Evolutionary conservation across 1,284 basidiomycete species (phyloP), one percentile per base, ranked within the genome.

Genomic region (Kwoniella shivajii): DNA sequence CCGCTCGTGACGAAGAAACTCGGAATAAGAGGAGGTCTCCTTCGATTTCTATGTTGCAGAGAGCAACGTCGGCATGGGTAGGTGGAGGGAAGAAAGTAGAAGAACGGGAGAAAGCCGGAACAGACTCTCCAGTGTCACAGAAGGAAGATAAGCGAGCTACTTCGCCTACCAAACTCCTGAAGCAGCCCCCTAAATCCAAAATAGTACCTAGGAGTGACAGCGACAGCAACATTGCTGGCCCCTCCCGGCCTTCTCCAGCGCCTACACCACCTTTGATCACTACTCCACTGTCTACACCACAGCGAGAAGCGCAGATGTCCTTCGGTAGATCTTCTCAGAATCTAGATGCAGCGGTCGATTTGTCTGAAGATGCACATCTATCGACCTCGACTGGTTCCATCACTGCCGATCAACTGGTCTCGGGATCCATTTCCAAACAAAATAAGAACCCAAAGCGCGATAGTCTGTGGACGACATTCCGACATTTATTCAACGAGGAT

Each of bases 41-140:
- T 5, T 93, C 91, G 55, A 88, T 95, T 53, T 93, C 88, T 69
- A 94, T 96, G 75, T 88, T 96, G 81, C 92, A 95, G 66, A 85
- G 92, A 6, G 92, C 91, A 0, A 93, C 91, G 0, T 93, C 90
- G 0, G 91, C 77, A 0, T 69, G 92, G 3, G 56, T 56, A 1
- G 58, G 64, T 20, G 57, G 53, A 1, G 63, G 62, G 33, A 62
- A 61, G 45, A 50, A 30, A 2, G 63, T 60, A 3, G 60, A 66
- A 11, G 50, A 52, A 3, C 54, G 59, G 38, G 51, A 59, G 34
- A 42, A 44, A 20, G 18, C 34, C 10, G 42, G 54, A 26, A 36
- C 31, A 20, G 51, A 53, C n/a, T 49, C 46, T 16, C 16, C 46
- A 43, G 36, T n/a, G 37, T 36, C 49, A 30, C 45, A 41, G n/a